Conservation (phyloP, 2,329 filamentous ascomycete species). For the Botrytis squamosa region DNA sequence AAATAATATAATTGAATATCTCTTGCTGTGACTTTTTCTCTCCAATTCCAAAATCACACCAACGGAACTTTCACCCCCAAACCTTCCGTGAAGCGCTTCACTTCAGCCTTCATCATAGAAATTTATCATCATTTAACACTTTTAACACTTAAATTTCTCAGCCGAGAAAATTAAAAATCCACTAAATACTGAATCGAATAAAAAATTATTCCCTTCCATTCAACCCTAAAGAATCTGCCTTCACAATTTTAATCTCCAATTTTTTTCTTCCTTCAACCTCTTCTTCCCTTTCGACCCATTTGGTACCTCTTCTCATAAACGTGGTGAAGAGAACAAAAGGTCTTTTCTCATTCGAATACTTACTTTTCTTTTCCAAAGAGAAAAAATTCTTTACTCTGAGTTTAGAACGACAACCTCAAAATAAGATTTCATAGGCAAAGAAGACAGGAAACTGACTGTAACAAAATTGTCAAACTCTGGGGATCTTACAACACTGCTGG, state of each 20-base stretch:
- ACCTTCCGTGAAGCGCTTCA: slow-evolving; percentile 3
- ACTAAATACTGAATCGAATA: slow-evolving; percentile 19
- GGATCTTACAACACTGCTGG: not conserved
- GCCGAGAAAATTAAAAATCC: slow-evolving; percentile 21
- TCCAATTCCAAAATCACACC: not conserved
- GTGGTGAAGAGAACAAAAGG: not conserved
- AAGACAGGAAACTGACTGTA: not conserved
- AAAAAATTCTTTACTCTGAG: not conserved
- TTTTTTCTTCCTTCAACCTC: slow-evolving; percentile 6
- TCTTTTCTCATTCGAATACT: slow-evolving; percentile 9
- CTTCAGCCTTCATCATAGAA: not conserved
- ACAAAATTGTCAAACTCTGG: slow-evolving; percentile 6
- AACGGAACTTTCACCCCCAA: slow-evolving; percentile 6
- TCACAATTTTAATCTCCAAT: slow-evolving; percentile 2
- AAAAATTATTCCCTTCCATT: slow-evolving; percentile 10
- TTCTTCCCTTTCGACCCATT: not conserved
- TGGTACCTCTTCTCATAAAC: not conserved
- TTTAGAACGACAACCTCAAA: not conserved
- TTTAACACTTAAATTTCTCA: not conserved
- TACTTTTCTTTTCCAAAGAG: not conserved
- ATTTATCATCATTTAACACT: not conserved
- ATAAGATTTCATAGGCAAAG: not conserved
- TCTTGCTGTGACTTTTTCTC: not conserved
- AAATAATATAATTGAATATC: no score
- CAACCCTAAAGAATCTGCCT: slow-evolving; percentile 8